Percentiles rank a stretch among this genome's conserved stretches.
Evolutionary conservation across 1,284 basidiomycete species (phyloP).

Genomic region (Puccinia hordei): DNA sequence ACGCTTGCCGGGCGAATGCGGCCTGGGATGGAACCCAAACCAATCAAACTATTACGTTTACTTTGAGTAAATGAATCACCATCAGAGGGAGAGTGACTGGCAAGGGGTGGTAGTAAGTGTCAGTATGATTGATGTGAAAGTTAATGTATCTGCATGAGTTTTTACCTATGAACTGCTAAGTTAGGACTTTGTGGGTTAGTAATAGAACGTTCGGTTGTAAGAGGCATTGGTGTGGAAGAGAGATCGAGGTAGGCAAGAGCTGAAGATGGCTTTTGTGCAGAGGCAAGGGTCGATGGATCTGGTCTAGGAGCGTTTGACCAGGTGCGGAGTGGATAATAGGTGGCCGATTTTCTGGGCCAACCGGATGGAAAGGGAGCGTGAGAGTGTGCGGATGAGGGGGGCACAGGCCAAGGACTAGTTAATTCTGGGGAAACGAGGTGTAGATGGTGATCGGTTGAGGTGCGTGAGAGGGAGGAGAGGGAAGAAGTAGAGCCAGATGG

Average conservation of each 20-base stretch:
- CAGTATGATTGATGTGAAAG: background rate
- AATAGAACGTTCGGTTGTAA: background rate
- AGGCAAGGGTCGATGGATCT: background rate
- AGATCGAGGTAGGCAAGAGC: slow-evolving; percentile 28
- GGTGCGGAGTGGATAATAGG: slow-evolving; percentile 18
- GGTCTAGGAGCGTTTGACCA: slow-evolving; percentile 21
- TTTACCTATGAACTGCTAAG: background rate
- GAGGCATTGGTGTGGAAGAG: background rate
- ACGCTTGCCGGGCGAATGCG: background rate
- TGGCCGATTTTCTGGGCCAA: slow-evolving; percentile 6
- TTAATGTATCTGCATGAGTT: background rate
- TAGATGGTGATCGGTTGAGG: background rate
- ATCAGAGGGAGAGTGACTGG: background rate
- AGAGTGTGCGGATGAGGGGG: slow-evolving; percentile 11
- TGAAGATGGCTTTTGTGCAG: background rate
- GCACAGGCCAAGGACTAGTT: slow-evolving; percentile 4
- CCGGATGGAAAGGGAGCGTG: background rate
- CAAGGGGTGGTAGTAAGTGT: background rate
- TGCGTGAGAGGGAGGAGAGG: background rate
- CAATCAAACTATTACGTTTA: no score
- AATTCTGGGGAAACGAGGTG: slow-evolving; percentile 3
- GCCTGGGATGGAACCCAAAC: background rate
- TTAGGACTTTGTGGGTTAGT: background rate
- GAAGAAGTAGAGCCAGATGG: background rate
- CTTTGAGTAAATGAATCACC: background rate